Evolutionary conservation across 2,329 filamentous ascomycete species (phyloP).

Genomic region (Tolypocladium capitatum): DNA sequence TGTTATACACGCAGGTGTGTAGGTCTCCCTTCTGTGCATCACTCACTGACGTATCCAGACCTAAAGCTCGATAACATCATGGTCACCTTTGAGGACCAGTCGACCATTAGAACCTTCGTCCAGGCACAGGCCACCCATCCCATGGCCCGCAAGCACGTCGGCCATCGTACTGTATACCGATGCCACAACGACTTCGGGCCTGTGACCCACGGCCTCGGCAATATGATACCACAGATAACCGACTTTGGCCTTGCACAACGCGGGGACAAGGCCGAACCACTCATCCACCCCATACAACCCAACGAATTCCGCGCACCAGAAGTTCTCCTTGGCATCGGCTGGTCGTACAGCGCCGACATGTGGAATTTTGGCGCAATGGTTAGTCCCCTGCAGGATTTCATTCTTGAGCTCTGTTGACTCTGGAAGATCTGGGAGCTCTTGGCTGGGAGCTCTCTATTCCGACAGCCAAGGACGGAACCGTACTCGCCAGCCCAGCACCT

Average conservation of each 20-base stretch:
- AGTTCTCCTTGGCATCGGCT: slow-evolving; percentile 9
- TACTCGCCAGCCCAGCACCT: slow-evolving; percentile 11
- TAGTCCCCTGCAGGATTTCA: neutral
- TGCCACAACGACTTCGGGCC: slow-evolving; percentile 8
- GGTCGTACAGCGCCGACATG: slow-evolving; percentile 10
- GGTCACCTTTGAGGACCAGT: slow-evolving; percentile 9
- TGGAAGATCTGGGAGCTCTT: slow-evolving; percentile 13
- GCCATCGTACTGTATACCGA: slow-evolving; percentile 5
- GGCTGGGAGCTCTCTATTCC: slow-evolving; percentile 9
- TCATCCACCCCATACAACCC: slow-evolving; percentile 9
- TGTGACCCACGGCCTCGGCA: neutral
- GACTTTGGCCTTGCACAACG: slow-evolving; percentile 1
- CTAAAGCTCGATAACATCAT: slow-evolving; percentile 12
- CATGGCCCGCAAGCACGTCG: slow-evolving; percentile 5
- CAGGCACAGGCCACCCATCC: slow-evolving; percentile 4
- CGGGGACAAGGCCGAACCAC: neutral
- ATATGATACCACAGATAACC: slow-evolving; percentile 1
- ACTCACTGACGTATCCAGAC: slow-evolving; percentile 3
- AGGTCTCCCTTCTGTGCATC: neutral
- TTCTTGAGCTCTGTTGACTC: neutral
- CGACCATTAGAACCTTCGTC: slow-evolving; percentile 8
- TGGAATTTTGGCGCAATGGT: slow-evolving; percentile 11
- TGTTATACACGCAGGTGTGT: slow-evolving; percentile 29
- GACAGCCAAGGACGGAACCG: slow-evolving; percentile 4
- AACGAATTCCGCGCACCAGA: slow-evolving; percentile 11